These are phyloP conservation scores for Leucocoprinus birnbaumii DNA, from an alignment of 768 basidiomycete species.

Conservation along the genomic window DNA sequence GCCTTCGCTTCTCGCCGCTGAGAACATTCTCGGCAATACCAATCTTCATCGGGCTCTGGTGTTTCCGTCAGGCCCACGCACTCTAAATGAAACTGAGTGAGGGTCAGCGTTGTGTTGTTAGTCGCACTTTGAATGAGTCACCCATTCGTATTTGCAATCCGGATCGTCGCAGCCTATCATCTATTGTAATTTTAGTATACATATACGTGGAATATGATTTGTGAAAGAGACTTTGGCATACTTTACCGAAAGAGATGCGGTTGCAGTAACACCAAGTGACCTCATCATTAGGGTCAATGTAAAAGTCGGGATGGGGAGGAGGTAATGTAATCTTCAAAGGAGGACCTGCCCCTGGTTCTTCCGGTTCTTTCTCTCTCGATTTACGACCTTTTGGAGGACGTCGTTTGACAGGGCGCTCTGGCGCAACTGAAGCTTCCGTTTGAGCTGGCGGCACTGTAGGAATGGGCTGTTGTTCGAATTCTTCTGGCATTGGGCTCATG, in stretches of 20 bases:
- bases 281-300: conserved; percentile 47
- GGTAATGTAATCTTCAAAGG: conserved; percentile 36
- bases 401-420: neutral
- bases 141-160: conserved; percentile 81
- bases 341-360: conserved; percentile 19
- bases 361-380: conserved; percentile 15
- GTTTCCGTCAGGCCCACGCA: conserved; percentile 61
- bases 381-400: too few species aligned
- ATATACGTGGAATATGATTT: conserved; percentile 14
- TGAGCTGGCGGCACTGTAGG: neutral
- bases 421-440: neutral
- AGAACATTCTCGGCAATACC: conserved; percentile 72
- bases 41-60: conserved; percentile 55
- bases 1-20: conserved; percentile 12
- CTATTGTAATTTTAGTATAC: conserved; percentile 29
- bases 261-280: conserved; percentile 80
- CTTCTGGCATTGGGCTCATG: conserved; percentile 37
- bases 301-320: conserved; percentile 19
- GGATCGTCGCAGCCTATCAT: conserved; percentile 87
- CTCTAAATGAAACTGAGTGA: conserved; percentile 63
- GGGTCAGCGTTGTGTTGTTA: conserved; percentile 4
- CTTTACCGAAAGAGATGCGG: conserved; percentile 77
- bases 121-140: conserved; percentile 32
- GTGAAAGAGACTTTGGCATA: conserved; percentile 30
- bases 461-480: conserved; percentile 15